These are phyloP conservation scores for Phytopythium helicoides DNA, from an alignment of 352 stramenopile genomes.

Conservation along the genomic window DNA sequence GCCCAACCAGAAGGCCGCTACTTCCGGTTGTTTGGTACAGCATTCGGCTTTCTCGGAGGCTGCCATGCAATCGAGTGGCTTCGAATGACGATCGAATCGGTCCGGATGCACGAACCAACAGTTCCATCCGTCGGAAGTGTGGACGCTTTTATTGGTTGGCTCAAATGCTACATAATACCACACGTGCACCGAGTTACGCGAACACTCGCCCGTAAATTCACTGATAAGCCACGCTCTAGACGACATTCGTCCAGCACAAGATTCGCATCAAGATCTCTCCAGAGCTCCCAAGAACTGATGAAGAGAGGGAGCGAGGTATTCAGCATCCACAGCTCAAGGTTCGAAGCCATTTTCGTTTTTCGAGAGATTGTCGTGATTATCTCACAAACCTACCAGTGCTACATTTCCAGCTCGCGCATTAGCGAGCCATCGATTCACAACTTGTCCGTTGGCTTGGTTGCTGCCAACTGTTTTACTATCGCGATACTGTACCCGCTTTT, in stretches of 20 bases:
- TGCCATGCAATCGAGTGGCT: conserved; percentile 14
- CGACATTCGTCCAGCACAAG: too few relatives aligned
- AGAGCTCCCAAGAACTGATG: too few relatives aligned
- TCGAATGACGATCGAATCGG: conserved; percentile 11
- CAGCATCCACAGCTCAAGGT: conserved; percentile 32
- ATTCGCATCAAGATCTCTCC: too few relatives aligned
- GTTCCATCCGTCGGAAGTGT: conserved; percentile 5
- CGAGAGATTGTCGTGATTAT: conserved; percentile 41
- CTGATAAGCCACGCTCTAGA: too few relatives aligned
- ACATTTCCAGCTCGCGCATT: conserved; percentile 37
- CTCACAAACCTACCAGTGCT: conserved; percentile 37
- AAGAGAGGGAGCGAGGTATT: conserved; percentile 8
- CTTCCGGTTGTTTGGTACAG: conserved; percentile 20
- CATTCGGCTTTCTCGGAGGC: conserved; percentile 18
- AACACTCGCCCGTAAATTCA: too few relatives aligned
- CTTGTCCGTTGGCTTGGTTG: conserved; percentile 32
- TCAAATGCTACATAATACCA: too few relatives aligned
- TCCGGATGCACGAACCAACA: conserved; percentile 4
- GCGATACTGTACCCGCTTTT: conserved; percentile 4
- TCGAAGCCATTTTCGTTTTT: conserved; percentile 19
- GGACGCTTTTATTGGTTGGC: too few relatives aligned
- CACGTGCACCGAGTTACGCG: too few relatives aligned
- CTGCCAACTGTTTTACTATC: conserved; percentile 29
- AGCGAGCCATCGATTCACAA: conserved; percentile 48
- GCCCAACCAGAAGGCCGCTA: conserved; percentile 13